Base-by-base conservation (phyloP, 352 stramenopile species). In the Phytopythium helicoides region DNA sequence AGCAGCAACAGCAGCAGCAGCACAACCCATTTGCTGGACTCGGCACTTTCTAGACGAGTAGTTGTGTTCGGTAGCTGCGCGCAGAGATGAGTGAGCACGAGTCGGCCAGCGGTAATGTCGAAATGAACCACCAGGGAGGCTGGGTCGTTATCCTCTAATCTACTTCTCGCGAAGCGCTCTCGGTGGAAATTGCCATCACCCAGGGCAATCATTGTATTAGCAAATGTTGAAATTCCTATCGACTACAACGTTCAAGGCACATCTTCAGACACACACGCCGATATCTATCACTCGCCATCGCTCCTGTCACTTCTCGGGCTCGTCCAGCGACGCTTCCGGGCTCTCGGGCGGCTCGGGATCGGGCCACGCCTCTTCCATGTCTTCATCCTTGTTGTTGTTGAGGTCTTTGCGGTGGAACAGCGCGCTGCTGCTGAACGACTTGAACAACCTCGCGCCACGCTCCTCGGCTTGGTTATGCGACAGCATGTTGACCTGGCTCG, bases 401-500 rank as follows among this genome's bases (percentile, higher is more conserved):
- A 41, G 58, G 41, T 49, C 6, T 22, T 39, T 9, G 22, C 18
- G 1, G 40, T 14, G 23, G 23, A 31, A 39, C 6, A 46, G 36
- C 37, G 48, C 48, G 37, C 49, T 54, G 21, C 47, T 54, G 46
- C 52, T 58, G 33, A 71, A 66, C 1, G 58, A 59, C 53, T 73
- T 57, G 47, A 68, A 70, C 23, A 75, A 15, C 19, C 46, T 28
- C 18, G 26, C 9, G 11, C 28, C 33, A 19, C 8, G 28, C 21
- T 65, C 35, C 35, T 58, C 22, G 54, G 61, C 3, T 49, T 40
- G 10, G 53, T 65, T 49, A 19, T 52, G 46, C 7, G 46, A 52
- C 5, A 85, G 52, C 6, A 88, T 66, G 51, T 85, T 88, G 21
- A 86, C 68, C 37, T 87, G 71, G 57, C 80, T 91, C 26, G 71